Base-by-base conservation (phyloP, 352 stramenopile genomes). In the Pythium volutum region DNA sequence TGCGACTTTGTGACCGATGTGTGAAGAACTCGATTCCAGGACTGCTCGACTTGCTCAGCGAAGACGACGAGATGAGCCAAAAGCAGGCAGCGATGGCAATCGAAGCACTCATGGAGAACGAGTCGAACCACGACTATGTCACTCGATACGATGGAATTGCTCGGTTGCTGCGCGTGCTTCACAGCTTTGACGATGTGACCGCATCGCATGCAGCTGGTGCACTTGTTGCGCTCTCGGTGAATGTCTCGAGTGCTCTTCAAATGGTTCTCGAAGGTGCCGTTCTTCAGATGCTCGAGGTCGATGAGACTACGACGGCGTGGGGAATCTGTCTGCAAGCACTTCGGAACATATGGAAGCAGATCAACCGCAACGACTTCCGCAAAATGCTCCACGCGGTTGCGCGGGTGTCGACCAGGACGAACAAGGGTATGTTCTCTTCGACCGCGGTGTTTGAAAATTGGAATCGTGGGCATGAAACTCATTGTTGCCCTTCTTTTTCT, bases 261-360 rank as follows among this genome's bases (percentile, higher is more conserved):
- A 91, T 94, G 84, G 84, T 96, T 25, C 67, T 96, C 3, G 87
- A 96, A 69, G 87, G 87, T 54, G 85, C 83, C n/a, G 87, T 96
- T 23, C 63, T 94, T 39, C 84, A 96, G 62, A 93, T 96, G 83
- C 70, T 96, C 18, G 84, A 96, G 53, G 84, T 94, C 1, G 83
- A 93, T 45, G 87, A 94, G 62, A 79, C 69, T 9, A 71, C 85
- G 2, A 77, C 71, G 36, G 89, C 87, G 4, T 94, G 85, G 87
- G 80, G 73, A 0, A 87, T 91, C 63, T 94, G 84, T 45, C 67
- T 94, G 20, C 79, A 89, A 45, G 81, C 84, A 16, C 73, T 96
- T 26, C 81, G 85, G 4, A 94, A 96, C 54, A 88, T 96, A 67
- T 96, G 87, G 87, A 91, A 93, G 59, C 86, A 96, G 58, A 91